Evolutionary conservation across 2,329 filamentous ascomycete genomes (phyloP).

Genomic region (Clonostachys chloroleuca): DNA sequence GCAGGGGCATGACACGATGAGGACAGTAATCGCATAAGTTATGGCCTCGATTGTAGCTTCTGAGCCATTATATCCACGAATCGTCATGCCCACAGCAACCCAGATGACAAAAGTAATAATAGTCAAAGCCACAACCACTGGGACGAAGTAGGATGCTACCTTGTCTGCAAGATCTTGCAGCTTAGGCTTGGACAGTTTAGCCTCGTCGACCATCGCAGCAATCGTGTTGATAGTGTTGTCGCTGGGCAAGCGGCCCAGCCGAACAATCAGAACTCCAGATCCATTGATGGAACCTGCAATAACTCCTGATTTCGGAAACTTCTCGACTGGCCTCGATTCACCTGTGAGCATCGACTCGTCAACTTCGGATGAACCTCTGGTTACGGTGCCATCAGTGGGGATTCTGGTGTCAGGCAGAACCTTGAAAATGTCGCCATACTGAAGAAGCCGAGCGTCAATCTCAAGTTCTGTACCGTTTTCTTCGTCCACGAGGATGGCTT

Average conservation of each 20-base stretch:
- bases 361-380: constrained; percentile 48
- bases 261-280: constrained; percentile 40
- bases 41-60: constrained; percentile 20
- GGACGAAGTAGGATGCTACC: constrained; percentile 56
- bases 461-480: constrained; percentile 22
- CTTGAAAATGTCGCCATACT: constrained; percentile 52
- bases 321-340: constrained; percentile 49
- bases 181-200: constrained; percentile 52
- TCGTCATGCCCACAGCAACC: constrained; percentile 32
- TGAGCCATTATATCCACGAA: constrained; percentile 26
- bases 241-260: constrained; percentile 43
- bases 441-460: constrained; percentile 51
- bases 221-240: constrained; percentile 58
- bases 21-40: constrained; percentile 35
- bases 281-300: constrained; percentile 58
- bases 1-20: constrained; percentile 61
- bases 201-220: constrained; percentile 54
- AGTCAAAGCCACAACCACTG: constrained; percentile 42
- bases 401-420: constrained; percentile 45
- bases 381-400: constrained; percentile 53
- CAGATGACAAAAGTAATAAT: constrained; percentile 46
- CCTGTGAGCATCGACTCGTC: constrained; percentile 65
- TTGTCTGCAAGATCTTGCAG: constrained; percentile 54
- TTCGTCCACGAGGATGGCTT: constrained; percentile 36
- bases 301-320: constrained; percentile 37